Conservation (phyloP, 495 filamentous ascomycete genomes). For the Penicillium simplicissimum region DNA sequence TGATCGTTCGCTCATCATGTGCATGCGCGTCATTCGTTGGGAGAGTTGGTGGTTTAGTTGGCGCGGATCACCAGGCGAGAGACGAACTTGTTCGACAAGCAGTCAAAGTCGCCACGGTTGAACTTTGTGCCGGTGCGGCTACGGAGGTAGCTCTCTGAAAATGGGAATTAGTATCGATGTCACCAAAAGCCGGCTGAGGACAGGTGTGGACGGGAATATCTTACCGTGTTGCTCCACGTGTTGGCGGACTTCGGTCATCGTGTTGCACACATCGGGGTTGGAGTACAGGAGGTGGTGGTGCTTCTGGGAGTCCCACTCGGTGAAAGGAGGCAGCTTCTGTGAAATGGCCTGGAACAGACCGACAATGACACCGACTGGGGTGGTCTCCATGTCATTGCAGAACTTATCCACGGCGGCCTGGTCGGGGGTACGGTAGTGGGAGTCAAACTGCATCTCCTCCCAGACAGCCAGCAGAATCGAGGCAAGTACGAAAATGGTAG, state of each 20-base stretch:
- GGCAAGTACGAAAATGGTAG: conserved; percentile 92
- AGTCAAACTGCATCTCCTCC: conserved; percentile 98
- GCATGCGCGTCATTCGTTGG: conserved; percentile 26
- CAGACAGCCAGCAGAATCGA: conserved; percentile 87
- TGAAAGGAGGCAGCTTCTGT: conserved; percentile 85
- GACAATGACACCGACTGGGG: conserved; percentile 90
- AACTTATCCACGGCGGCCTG: conserved; percentile 82
- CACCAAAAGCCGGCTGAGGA: background rate
- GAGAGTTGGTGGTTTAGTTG: conserved; percentile 58
- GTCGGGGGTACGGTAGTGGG: conserved; percentile 87
- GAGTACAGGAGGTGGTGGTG: conserved; percentile 85
- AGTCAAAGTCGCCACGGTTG: conserved; percentile 88
- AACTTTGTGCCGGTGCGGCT: conserved; percentile 66
- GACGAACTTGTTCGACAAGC: conserved; percentile 89
- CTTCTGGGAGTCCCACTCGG: conserved; percentile 86
- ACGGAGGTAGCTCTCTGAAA: conserved; percentile 59
- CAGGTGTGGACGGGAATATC: conserved; percentile 24
- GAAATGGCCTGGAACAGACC: conserved; percentile 95
- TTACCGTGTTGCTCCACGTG: conserved; percentile 89
- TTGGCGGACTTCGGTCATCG: conserved; percentile 87
- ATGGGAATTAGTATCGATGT: background rate
- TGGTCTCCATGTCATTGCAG: conserved; percentile 91
- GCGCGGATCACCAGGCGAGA: conserved; percentile 92
- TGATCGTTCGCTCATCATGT: conserved; percentile 45
- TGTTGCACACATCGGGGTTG: conserved; percentile 85